Evolutionary conservation across 2,329 filamentous ascomycete genomes (phyloP).

Genomic region (Macroventuria anomochaeta): DNA sequence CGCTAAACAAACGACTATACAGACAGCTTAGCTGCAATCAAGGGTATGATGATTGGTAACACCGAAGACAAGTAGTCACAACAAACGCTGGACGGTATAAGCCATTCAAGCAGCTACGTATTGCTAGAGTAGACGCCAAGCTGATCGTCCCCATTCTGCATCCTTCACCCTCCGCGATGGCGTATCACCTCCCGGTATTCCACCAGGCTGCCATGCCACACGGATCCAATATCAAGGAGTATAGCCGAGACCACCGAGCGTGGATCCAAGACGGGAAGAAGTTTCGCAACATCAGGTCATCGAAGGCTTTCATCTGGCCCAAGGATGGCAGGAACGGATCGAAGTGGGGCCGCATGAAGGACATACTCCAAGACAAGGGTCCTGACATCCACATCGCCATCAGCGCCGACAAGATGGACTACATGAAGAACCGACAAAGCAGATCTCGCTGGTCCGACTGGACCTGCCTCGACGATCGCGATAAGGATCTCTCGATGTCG

Average conservation of each 20-base stretch:
- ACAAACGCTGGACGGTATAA: conserved; percentile 7
- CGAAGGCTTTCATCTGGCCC: conserved; percentile 54
- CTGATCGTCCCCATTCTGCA: background rate
- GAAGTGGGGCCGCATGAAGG: conserved; percentile 50
- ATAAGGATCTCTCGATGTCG: conserved; percentile 19
- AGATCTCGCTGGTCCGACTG: conserved; percentile 48
- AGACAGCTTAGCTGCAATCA: background rate
- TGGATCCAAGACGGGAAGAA: conserved; percentile 38
- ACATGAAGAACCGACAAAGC: conserved; percentile 48
- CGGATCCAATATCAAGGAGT: conserved; percentile 30
- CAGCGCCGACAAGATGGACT: conserved; percentile 47
- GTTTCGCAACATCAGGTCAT: conserved; percentile 36
- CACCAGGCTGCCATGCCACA: conserved; percentile 13
- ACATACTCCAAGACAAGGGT: conserved; percentile 51
- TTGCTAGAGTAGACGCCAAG: background rate
- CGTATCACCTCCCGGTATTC: conserved; percentile 6
- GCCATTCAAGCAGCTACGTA: background rate
- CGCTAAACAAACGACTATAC: background rate
- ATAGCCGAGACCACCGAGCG: conserved; percentile 21
- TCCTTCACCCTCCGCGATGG: background rate
- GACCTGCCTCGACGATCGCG: conserved; percentile 36
- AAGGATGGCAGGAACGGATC: conserved; percentile 51
- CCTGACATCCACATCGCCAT: conserved; percentile 55
- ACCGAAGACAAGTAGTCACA: background rate
- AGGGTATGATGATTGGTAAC: background rate